These are phyloP conservation scores for Myriosclerotinia scirpicola DNA, from an alignment of 2,329 filamentous ascomycete genomes.

Conservation along the genomic window DNA sequence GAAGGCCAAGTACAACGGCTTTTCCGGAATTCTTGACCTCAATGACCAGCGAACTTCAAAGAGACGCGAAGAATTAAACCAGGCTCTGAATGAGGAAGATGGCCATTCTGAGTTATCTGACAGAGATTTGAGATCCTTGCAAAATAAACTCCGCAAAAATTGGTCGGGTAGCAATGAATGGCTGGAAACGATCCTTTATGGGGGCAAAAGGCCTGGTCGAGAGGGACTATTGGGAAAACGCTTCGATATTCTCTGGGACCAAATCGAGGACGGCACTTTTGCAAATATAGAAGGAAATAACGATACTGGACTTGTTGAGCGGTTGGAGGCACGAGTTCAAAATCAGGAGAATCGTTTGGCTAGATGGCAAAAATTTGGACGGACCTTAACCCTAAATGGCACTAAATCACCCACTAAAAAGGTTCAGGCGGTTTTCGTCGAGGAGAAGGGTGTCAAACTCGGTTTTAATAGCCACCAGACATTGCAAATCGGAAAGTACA, in stretches of 20 bases:
- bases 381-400: constrained; percentile 35
- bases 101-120: constrained; percentile 28
- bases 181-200: constrained; percentile 68
- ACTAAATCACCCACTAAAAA: constrained; percentile 35
- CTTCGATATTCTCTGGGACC: constrained; percentile 71
- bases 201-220: constrained; percentile 56
- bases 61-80: constrained; percentile 50
- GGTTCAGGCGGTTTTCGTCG: constrained; percentile 1
- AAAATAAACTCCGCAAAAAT: constrained; percentile 64
- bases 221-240: constrained; percentile 65
- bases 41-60: constrained; percentile 61
- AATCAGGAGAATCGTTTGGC: constrained; percentile 67
- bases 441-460: constrained; percentile 47
- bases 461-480: constrained; percentile 54
- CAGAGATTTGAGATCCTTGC: constrained; percentile 48
- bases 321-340: constrained; percentile 67
- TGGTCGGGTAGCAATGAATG: constrained; percentile 79
- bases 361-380: constrained; percentile 71
- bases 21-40: constrained; percentile 61
- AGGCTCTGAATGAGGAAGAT: constrained; percentile 38
- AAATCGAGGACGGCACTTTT: constrained; percentile 60
- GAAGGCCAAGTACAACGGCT: constrained; percentile 59
- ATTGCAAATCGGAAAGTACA: constrained; percentile 47
- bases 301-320: constrained; percentile 59
- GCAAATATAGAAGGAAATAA: constrained; percentile 54